Evolutionary conservation across 2,329 filamentous ascomycete species (phyloP), one percentile per base, ranked within the genome.

Genomic region (Dothidotthia symphoricarpi): DNA sequence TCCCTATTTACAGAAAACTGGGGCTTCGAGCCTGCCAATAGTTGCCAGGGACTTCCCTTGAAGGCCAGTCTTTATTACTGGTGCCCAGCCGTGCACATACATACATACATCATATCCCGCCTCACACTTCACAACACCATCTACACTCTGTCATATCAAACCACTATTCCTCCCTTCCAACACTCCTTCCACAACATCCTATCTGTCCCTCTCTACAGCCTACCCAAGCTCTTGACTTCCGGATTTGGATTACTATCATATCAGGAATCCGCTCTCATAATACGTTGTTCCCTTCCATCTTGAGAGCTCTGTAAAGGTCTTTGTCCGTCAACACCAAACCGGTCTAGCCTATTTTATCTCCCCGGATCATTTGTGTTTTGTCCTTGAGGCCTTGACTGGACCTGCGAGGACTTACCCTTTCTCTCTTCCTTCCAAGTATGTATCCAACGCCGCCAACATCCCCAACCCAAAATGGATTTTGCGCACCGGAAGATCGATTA

Each of bases 401-500:
- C 60, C 62, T 55, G 50, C 59, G 53, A 67, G 65, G 64, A 68
- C 61, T 46, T 47, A 30, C 40, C 34, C 39, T 34, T 40, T 29
- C 14, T 33, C 32, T 33, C 41, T 37, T 42, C 34, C 38, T 37
- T 32, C 37, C 46, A 64, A 70, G 41, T 39, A 75, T 75, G 72
- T 69, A 73, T 49, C 73, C 69, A 34, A 75, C 74, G 40, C 74
- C 74, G 31, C 74, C 74, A 52, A 61, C 70, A 45, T 75, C 74
- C 39, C 74, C 74, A 29, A 59, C 61, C 38, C 64, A 64, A 54
- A 64, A 65, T 68, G 66, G 63, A 57, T 63, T 66, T 41, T 69
- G 65, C 53, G 57, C 64, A 31, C 88, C 90, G 28, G 87, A 95
- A 77, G 87, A 90, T 64, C 83, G 89, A 62, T 71, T 97, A 75